Percentiles rank a stretch among this genome's conserved stretches.
Evolutionary conservation across 2,329 filamentous ascomycete genomes (phyloP).

Genomic region (Ophiostoma quercus): DNA sequence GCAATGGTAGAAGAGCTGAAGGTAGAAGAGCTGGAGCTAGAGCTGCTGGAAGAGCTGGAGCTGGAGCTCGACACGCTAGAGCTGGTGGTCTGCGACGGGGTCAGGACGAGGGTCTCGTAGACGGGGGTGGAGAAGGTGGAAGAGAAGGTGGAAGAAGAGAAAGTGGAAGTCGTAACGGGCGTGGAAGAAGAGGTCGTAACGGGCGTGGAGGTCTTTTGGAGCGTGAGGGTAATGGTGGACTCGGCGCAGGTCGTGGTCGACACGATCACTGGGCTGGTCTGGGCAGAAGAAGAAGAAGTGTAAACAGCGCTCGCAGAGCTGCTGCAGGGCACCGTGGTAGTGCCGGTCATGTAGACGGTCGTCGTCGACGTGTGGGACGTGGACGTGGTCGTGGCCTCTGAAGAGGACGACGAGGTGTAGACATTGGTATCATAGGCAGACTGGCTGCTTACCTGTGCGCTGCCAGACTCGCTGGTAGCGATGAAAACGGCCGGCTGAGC

Average conservation of each 20-base stretch:
- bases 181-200: background rate
- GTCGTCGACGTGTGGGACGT: constrained; percentile 14
- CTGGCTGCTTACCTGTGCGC: constrained; percentile 22
- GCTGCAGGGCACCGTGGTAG: background rate
- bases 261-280: background rate
- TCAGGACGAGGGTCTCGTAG: constrained; percentile 5
- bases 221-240: background rate
- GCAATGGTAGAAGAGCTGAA: background rate
- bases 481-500: constrained; percentile 24
- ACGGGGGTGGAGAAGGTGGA: background rate
- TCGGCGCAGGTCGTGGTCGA: background rate
- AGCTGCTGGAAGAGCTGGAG: background rate
- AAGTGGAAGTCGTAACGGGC: constrained; percentile 14
- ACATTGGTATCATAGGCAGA: constrained; percentile 16
- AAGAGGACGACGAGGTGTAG: background rate
- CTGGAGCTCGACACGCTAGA: constrained; percentile 12
- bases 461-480: constrained; percentile 20
- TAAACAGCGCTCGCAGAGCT: background rate
- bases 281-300: background rate
- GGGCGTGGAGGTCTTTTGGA: background rate
- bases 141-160: too few relatives aligned
- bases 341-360: background rate
- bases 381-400: background rate
- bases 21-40: background rate
- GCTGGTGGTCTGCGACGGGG: constrained; percentile 9